Conservation (phyloP, 108 stramenopile species). For the Cyclotella cryptica region DNA sequence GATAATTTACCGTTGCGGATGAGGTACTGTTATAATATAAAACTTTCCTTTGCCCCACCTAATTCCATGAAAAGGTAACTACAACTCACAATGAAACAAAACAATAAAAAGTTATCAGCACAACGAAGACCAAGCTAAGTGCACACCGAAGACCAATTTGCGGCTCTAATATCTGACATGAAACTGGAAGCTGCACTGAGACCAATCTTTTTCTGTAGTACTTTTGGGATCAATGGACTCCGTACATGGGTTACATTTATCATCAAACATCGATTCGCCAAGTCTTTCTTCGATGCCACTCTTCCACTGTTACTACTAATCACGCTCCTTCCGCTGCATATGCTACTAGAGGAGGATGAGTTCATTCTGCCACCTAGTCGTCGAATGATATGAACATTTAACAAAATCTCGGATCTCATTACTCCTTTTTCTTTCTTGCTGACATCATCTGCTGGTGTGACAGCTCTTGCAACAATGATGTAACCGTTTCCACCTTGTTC, state of each 20-base stretch:
- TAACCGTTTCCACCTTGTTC: constrained; percentile 72
- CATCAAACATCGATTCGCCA: constrained; percentile 63
- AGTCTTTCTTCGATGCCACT: constrained; percentile 51
- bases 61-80: too few species aligned
- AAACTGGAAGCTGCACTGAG: constrained; percentile 67
- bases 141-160: constrained; percentile 2
- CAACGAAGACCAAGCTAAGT: too few species aligned
- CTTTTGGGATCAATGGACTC: constrained; percentile 77
- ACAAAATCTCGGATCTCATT: constrained; percentile 38
- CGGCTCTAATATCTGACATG: constrained; percentile 52
- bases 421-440: constrained; percentile 27
- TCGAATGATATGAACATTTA: constrained; percentile 52
- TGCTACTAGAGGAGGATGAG: neutral
- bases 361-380: constrained; percentile 15
- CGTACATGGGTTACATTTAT: constrained; percentile 76
- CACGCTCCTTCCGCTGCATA: constrained; percentile 8
- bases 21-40: too few species aligned
- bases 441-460: constrained; percentile 43
- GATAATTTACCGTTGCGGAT: too few species aligned
- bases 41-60: too few species aligned
- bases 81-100: too few species aligned
- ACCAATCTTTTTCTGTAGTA: constrained; percentile 73
- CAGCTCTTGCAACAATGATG: constrained; percentile 73
- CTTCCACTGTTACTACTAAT: constrained; percentile 27
- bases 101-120: too few species aligned